Conservation (phyloP, 2,329 filamentous ascomycete species). For the Thielaviopsis musarum region DNA sequence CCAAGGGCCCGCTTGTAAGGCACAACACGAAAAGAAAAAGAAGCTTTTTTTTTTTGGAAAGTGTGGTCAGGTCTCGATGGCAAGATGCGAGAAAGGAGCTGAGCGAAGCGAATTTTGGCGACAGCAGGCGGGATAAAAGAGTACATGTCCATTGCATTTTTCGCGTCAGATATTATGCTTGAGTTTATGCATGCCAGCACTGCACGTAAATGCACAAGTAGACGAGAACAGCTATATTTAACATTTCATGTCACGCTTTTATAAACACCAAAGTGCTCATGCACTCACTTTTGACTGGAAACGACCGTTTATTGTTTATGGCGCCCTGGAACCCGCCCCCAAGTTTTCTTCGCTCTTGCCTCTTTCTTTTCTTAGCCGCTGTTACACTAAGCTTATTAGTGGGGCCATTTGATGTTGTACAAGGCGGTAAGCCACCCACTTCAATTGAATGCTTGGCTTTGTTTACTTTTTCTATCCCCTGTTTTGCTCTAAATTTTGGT, state of each 20-base stretch:
- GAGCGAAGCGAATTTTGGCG: not conserved
- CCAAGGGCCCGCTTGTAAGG: not conserved
- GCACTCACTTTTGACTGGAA: too few relatives aligned
- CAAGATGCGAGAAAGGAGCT: not conserved
- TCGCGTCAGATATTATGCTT: not conserved
- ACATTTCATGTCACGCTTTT: too few relatives aligned
- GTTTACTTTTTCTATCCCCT: not conserved
- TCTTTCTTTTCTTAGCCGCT: not conserved
- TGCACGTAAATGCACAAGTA: too few relatives aligned
- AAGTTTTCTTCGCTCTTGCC: not conserved
- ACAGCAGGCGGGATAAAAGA: not conserved
- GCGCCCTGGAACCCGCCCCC: not conserved
- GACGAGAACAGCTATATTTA: too few relatives aligned
- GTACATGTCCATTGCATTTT: not conserved
- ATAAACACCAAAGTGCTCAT: too few relatives aligned
- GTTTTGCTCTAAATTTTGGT: not conserved
- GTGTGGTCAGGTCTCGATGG: not conserved
- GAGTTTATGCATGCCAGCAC: not conserved
- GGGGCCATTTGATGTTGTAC: not conserved
- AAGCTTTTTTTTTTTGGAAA: not conserved
- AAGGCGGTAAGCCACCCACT: not conserved
- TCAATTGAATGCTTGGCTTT: not conserved
- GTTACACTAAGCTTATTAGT: not conserved
- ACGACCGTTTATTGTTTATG: not conserved
- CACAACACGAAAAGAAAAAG: not conserved